Evolutionary conservation across 805 yeast species (phyloP).

Genomic region (Wickerhamiella cacticola): DNA sequence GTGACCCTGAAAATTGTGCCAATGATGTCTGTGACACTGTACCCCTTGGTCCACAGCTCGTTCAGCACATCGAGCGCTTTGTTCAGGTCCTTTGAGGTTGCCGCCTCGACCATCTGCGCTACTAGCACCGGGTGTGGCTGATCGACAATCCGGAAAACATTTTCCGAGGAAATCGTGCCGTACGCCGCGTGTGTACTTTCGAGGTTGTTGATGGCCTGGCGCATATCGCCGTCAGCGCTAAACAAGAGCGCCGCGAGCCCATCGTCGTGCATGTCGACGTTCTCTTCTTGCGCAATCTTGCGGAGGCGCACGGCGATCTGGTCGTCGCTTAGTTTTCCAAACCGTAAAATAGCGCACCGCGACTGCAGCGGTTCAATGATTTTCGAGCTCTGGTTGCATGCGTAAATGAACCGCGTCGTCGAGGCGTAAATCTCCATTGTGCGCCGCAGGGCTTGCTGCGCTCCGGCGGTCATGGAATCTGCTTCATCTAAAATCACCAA

Average conservation of each 20-base stretch:
- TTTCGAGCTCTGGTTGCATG: conserved; percentile 88
- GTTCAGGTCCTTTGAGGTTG: conserved; percentile 40
- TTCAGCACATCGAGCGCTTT: conserved; percentile 52
- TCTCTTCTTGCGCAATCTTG: conserved; percentile 56
- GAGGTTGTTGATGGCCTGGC: conserved; percentile 90
- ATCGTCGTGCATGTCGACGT: conserved; percentile 69
- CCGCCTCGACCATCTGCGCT: conserved; percentile 47
- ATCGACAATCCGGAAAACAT: conserved; percentile 91
- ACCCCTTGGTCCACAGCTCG: conserved; percentile 77
- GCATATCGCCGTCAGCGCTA: conserved; percentile 97
- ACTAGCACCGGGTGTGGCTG: conserved; percentile 89
- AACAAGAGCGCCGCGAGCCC: conserved; percentile 88
- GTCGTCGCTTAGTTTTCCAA: conserved; percentile 66
- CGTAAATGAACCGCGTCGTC: conserved; percentile 96
- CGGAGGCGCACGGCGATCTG: conserved; percentile 69
- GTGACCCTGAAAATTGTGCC: conserved; percentile 83
- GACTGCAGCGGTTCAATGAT: conserved; percentile 95
- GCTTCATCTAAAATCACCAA: conserved; percentile 91
- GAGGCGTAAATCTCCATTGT: conserved; percentile 94
- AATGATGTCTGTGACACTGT: conserved; percentile 84
- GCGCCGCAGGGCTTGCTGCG: conserved; percentile 86
- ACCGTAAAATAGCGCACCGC: conserved; percentile 88
- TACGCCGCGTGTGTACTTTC: conserved; percentile 94
- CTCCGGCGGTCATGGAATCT: conserved; percentile 93
- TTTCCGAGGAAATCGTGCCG: conserved; percentile 77